Base-by-base conservation (phyloP, 2,329 filamentous ascomycete genomes). In the Aphanoascus verrucosus region DNA sequence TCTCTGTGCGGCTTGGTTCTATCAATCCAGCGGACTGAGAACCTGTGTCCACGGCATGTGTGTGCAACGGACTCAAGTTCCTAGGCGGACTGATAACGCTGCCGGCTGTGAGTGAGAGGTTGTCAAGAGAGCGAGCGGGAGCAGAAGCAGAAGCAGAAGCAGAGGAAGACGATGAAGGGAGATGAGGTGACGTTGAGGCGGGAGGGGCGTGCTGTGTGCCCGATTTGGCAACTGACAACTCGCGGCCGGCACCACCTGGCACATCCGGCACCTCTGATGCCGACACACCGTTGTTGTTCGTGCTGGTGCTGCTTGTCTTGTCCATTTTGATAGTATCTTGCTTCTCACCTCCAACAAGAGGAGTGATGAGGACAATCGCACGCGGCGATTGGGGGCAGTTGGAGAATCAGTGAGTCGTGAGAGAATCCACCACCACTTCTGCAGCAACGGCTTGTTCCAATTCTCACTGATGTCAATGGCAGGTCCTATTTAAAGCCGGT, bases 251-350 rank as follows among this genome's bases (percentile, higher is more conserved):
- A 28, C 23, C 43, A 48, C 38, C 51, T 48, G 51, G 20, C 51
- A 15, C 44, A 17, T 23, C 44, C 45, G 28, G 15, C 7, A 31
- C 37, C 42, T 35, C 19, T 12, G 44, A 15, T 7, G 14, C 41
- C 28, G 23, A 17, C 37, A 41, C n/a, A 34, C 9, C 32, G 20
- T 14, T 53, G 45, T 35, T 42, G 20, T 42, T 8, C n/a, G 31
- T 34, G 35, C 43, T 28, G 23, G 17, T 20, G 11, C 48, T 14
- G 28, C 38, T 35, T 32, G 32, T 43, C 35, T 43, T 3, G 35
- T 49, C 51, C 51, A 53, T 53, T 9, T 14, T 46, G 9, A 47
- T 35, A 35, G n/a, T n/a, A n/a, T n/a, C n/a, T n/a, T n/a, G n/a
- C n/a, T n/a, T n/a, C n/a, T 42, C 38, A 32, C 20, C 3, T n/a